phyloP scores from a whole-genome alignment of 495 filamentous ascomycete species.

The Penicillium subrubescens region DNA sequence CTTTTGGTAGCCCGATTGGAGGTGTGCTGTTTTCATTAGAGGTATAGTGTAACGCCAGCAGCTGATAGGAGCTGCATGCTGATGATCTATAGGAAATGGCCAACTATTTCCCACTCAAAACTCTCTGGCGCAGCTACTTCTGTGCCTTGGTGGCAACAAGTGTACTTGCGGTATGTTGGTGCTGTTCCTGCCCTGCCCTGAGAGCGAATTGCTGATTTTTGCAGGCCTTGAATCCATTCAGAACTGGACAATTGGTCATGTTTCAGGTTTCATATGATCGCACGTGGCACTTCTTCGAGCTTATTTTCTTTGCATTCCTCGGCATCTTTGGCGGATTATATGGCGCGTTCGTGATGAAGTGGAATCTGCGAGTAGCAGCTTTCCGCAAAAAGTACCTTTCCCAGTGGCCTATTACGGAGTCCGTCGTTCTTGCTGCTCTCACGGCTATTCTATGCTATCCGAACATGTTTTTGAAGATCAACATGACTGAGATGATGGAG shows the following conservation, averaged over 20 bases:
- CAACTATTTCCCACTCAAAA: slow-evolving; percentile 96
- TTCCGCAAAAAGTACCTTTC: slow-evolving; percentile 94
- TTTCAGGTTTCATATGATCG: slow-evolving; percentile 97
- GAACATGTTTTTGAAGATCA: slow-evolving; percentile 93
- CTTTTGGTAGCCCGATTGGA: slow-evolving; percentile 96
- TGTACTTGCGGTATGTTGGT: slow-evolving; percentile 68
- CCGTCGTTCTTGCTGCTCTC: slow-evolving; percentile 75
- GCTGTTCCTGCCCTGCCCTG: not conserved
- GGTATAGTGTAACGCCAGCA: slow-evolving; percentile 35
- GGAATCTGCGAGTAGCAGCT: slow-evolving; percentile 88
- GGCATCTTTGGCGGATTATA: slow-evolving; percentile 95
- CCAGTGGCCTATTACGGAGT: slow-evolving; percentile 84
- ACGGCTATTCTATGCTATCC: slow-evolving; percentile 94
- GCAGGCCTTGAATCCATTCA: slow-evolving; percentile 90
- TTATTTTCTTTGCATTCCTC: slow-evolving; percentile 88
- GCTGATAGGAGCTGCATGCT: slow-evolving; percentile 9
- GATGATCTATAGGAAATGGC: slow-evolving; percentile 74
- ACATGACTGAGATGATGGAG: slow-evolving; percentile 99
- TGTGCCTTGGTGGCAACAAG: slow-evolving; percentile 96
- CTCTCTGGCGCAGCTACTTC: slow-evolving; percentile 97
- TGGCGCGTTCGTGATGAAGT: slow-evolving; percentile 97
- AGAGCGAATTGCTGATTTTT: slow-evolving; percentile 12
- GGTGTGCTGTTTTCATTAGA: slow-evolving; percentile 96
- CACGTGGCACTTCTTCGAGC: slow-evolving; percentile 96
- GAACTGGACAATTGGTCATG: slow-evolving; percentile 99